A percentile compares a stretch with the other conserved stretches of the same genome.
Conservation (phyloP, 2,329 filamentous ascomycete species). For the Aspergillus jensenii region DNA sequence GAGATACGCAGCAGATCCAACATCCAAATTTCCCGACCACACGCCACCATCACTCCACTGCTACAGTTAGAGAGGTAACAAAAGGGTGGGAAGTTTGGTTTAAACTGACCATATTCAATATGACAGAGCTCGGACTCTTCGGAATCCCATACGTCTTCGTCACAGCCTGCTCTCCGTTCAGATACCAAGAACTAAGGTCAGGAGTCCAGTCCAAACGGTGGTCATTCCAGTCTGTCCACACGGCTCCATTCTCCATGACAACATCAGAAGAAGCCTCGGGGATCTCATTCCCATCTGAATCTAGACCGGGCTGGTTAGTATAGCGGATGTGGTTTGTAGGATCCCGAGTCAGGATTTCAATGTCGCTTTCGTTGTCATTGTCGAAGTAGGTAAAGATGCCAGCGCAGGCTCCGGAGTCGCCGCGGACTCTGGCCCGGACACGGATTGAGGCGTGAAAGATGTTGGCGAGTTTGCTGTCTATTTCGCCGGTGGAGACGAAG, state of each 20-base stretch:
- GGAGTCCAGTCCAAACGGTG: slow-evolving; percentile 5
- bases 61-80: neutral
- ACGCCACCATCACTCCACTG: slow-evolving; percentile 3
- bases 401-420: neutral
- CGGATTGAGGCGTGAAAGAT: slow-evolving; percentile 4
- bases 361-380: slow-evolving; percentile 5
- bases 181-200: slow-evolving; percentile 1
- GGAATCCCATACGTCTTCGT: slow-evolving; percentile 5
- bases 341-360: slow-evolving; percentile 5
- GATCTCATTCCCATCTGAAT: slow-evolving; percentile 1
- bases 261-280: neutral
- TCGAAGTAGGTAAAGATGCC: slow-evolving; percentile 7
- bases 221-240: slow-evolving; percentile 3
- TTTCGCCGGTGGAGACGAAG: slow-evolving; percentile 1
- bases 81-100: neutral
- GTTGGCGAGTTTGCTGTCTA: neutral
- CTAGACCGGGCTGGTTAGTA: slow-evolving; percentile 5
- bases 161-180: neutral
- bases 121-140: neutral
- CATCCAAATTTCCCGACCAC: neutral
- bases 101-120: slow-evolving; percentile 3
- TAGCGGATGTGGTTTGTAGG: slow-evolving; percentile 1
- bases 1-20: neutral
- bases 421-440: neutral
- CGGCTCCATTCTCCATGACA: neutral